Percentiles rank a stretch among this genome's conserved stretches.
Evolutionary conservation across 805 yeast genomes (phyloP).

Genomic region (Cyberlindnera maclurae): DNA sequence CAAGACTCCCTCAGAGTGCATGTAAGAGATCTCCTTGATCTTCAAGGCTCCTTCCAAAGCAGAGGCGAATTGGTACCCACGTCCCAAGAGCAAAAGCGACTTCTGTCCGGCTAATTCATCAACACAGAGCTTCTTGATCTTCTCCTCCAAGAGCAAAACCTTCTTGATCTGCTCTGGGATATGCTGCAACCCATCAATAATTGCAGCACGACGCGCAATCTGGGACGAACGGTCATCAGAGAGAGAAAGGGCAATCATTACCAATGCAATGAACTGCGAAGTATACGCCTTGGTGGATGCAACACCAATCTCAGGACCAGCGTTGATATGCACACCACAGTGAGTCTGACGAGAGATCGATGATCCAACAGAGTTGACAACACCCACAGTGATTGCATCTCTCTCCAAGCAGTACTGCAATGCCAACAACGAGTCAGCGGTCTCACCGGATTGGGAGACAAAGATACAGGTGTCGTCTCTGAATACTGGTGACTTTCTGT

Average conservation of each 20-base stretch:
- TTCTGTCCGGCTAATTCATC: constrained; percentile 70
- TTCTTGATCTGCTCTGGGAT: constrained; percentile 82
- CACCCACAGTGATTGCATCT: constrained; percentile 96
- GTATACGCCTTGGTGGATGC: constrained; percentile 99
- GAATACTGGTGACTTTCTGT: constrained; percentile 92
- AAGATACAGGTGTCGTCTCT: constrained; percentile 97
- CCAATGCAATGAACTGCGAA: constrained; percentile 94
- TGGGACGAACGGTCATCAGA: constrained; percentile 85
- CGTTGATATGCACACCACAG: constrained; percentile 99
- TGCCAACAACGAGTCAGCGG: constrained; percentile 95
- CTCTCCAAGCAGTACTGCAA: constrained; percentile 92
- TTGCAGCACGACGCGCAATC: constrained; percentile 69
- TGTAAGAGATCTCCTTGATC: constrained; percentile 95
- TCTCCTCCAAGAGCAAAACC: constrained; percentile 65
- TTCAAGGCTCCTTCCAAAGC: constrained; percentile 98
- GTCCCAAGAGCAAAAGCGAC: constrained; percentile 84
- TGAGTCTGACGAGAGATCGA: constrained; percentile 94
- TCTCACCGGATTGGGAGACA: constrained; percentile 98
- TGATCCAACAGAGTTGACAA: constrained; percentile 96
- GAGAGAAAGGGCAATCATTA: constrained; percentile 92
- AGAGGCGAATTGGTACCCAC: constrained; percentile 96
- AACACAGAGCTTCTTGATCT: constrained; percentile 70
- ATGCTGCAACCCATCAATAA: constrained; percentile 74
- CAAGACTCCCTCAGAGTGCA: constrained; percentile 98
- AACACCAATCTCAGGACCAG: constrained; percentile 99